A percentile compares a stretch with the other conserved stretches of the same genome.
Evolutionary conservation across 441 rosid genomes (phyloP).

Genomic region (Mallotus repandus): DNA sequence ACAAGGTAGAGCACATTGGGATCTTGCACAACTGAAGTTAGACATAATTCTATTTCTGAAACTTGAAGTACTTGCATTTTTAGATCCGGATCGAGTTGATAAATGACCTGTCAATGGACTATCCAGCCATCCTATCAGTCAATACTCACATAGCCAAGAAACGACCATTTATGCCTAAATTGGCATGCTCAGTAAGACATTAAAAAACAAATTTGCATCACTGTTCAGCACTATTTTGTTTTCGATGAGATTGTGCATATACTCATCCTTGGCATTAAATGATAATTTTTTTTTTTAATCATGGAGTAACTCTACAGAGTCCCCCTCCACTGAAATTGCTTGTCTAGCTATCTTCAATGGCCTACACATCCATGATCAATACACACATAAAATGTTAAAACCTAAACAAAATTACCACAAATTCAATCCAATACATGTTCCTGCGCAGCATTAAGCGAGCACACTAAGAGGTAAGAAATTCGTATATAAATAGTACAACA

Average conservation of each 20-base stretch:
- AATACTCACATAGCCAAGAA: constrained; percentile 3
- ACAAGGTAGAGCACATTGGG: background rate
- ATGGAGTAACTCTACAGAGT: background rate
- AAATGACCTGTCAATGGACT: background rate
- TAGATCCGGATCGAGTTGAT: background rate
- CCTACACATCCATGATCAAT: background rate
- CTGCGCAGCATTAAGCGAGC: background rate
- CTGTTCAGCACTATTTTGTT: too few species aligned
- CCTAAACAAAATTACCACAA: background rate
- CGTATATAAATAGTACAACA: background rate
- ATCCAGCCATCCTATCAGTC: background rate
- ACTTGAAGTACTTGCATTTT: background rate
- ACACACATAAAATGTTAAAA: background rate
- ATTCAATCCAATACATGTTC: background rate
- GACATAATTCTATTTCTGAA: background rate
- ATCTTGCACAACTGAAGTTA: background rate
- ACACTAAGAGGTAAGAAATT: background rate
- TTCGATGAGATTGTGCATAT: too few species aligned
- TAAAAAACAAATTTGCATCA: too few species aligned
- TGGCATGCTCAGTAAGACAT: background rate
- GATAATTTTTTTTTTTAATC: too few species aligned
- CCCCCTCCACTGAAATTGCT: background rate
- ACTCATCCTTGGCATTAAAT: too few species aligned
- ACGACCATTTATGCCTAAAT: background rate
- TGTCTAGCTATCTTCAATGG: background rate